Evolutionary conservation across 371 early-diverging fungal species (phyloP).

Genomic region (Vittaforma corneae): DNA sequence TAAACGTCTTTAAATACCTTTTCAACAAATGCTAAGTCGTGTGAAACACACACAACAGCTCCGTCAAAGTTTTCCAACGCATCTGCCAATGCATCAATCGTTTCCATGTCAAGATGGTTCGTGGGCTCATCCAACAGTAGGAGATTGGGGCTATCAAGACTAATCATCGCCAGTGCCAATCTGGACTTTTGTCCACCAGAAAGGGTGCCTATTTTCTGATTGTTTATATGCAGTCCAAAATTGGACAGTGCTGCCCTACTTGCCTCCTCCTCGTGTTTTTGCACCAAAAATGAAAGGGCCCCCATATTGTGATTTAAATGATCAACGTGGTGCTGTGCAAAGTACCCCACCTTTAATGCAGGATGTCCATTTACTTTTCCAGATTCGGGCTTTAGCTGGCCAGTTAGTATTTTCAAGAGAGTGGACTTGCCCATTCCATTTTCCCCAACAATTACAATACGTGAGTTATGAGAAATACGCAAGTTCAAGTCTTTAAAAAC

Average conservation of each 20-base stretch:
- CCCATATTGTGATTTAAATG: constrained; percentile 72
- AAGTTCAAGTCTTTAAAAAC: constrained; percentile 63
- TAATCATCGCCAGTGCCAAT: constrained; percentile 82
- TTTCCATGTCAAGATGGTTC: constrained; percentile 77
- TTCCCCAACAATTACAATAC: constrained; percentile 67
- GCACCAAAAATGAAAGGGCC: constrained; percentile 79
- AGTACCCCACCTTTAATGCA: constrained; percentile 63
- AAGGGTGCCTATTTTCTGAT: constrained; percentile 61
- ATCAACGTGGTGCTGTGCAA: constrained; percentile 86
- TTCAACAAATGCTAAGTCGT: constrained; percentile 82
- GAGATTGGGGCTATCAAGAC: constrained; percentile 74
- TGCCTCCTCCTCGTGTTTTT: constrained; percentile 68
- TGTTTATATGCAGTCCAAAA: constrained; percentile 64
- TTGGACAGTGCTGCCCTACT: constrained; percentile 70
- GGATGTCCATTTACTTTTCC: constrained; percentile 61
- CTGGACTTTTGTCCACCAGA: constrained; percentile 88
- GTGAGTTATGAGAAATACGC: constrained; percentile 64
- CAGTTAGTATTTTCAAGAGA: constrained; percentile 69
- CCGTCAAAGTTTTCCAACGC: constrained; percentile 82
- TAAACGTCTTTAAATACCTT: constrained; percentile 78
- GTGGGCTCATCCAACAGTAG: constrained; percentile 94
- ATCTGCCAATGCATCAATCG: constrained; percentile 84
- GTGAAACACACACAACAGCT: constrained; percentile 89
- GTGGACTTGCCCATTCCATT: constrained; percentile 79
- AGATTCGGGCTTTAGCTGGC: constrained; percentile 71